Base-by-base conservation (phyloP, 805 yeast species). In the Hanseniaspora mollemarum region DNA sequence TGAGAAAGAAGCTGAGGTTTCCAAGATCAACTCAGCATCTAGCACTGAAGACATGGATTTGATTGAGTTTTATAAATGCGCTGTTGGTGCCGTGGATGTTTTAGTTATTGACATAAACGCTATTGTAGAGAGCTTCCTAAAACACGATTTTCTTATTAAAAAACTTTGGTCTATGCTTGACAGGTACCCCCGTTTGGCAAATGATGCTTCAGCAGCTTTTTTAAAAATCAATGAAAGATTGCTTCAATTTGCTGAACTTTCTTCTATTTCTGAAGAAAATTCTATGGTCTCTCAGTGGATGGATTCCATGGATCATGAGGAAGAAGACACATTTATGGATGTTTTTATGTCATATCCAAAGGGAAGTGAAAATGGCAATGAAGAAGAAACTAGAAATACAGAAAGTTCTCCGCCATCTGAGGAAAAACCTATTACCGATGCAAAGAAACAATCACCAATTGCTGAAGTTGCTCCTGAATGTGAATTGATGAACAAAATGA, bases 51-150 rank as follows among this genome's bases (percentile, higher is more conserved):
- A 58, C 35, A 44, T 55, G 32, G 56, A 58, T 24, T 56, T 58
- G 18, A 54, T 54, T 29, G 53, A 50, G 31, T 50, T 50, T 32
- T 43, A 42, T 33, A 38, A 43, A 35, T 42, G 46, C 40, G 80
- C 87, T 1, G 80, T 79, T 52, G 73, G 82, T 58, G 87, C 95
- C 5, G 86, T 95, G 1, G 97, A 92, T 62, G 81, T 92, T 39
- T 70, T 92, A 43, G 78, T 90, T 37, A 86, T 92, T 3, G 97
- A 90, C 61, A 88, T 87, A 8, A 90, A 96, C 96, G 83, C 94
- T 2, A 71, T 92, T 35, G 83, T 95, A 1, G 95, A 88, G 57
- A 80, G 94, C 1, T 81, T 92, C 51, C 80, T 90, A 81, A 88
- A 84, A 57, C 77, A 80, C 54, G 70, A 76, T 3, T 74, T 71